These are phyloP conservation scores for Circinella minor DNA, from an alignment of 371 early-diverging fungal species.

Conservation along the genomic window DNA sequence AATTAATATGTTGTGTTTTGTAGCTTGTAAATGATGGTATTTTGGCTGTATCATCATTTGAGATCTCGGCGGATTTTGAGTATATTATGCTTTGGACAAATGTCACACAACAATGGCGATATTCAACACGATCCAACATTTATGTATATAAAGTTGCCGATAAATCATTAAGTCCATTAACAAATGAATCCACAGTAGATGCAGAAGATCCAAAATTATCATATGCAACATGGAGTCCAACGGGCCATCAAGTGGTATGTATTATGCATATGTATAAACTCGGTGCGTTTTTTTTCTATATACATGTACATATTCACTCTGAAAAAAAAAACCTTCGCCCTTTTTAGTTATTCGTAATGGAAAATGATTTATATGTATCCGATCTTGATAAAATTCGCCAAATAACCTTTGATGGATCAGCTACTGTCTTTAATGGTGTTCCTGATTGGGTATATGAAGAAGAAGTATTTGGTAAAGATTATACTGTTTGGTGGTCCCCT, in stretches of 20 bases:
- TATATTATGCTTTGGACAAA: constrained; percentile 77
- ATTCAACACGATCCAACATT: constrained; percentile 81
- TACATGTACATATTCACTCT: no score
- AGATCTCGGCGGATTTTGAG: constrained; percentile 79
- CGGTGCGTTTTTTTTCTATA: no score
- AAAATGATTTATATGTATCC: constrained; percentile 86
- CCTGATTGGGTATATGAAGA: constrained; percentile 99
- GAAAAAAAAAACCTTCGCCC: no score
- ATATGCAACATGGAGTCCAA: constrained; percentile 82
- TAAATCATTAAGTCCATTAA: constrained; percentile 63
- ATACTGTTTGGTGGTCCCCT: constrained; percentile 92
- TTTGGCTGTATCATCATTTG: constrained; percentile 44
- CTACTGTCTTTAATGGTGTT: constrained; percentile 88
- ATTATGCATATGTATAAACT: not conserved
- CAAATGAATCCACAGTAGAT: constrained; percentile 40
- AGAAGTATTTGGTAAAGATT: constrained; percentile 76
- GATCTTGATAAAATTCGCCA: constrained; percentile 68
- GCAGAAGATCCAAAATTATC: constrained; percentile 42
- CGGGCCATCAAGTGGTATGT: constrained; percentile 71
- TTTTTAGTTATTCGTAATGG: constrained; percentile 77
- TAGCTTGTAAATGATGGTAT: constrained; percentile 25
- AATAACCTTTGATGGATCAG: constrained; percentile 87
- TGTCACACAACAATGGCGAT: constrained; percentile 80
- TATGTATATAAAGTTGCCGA: constrained; percentile 71
- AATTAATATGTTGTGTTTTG: no score